Conservation (phyloP, 1,284 basidiomycete genomes). For the Thelephora terrestris region DNA sequence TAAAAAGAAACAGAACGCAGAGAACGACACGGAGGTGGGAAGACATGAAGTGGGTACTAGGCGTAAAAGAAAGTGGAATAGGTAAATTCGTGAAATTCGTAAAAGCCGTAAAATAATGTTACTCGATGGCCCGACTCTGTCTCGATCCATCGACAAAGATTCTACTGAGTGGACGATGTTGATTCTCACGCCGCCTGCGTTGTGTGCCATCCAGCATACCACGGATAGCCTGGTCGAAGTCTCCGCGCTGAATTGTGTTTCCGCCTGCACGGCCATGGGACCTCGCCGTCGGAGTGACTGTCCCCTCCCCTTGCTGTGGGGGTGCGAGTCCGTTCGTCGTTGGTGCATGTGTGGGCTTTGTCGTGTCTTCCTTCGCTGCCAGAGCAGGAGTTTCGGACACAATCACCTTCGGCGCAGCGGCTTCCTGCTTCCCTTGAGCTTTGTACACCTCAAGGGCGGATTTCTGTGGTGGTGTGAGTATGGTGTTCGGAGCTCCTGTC, state of each 20-base stretch:
- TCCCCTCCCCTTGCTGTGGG: too few species aligned
- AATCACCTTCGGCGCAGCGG: slow-evolving; percentile 15
- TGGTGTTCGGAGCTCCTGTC: not conserved
- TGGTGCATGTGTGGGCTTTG: too few species aligned
- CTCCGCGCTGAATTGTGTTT: slow-evolving; percentile 57
- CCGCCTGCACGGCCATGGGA: slow-evolving; percentile 34
- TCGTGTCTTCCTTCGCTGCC: slow-evolving; percentile 9
- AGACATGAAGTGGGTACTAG: not conserved
- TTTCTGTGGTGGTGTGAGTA: slow-evolving; percentile 40
- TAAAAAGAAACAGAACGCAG: too few species aligned
- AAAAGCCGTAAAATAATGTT: slow-evolving; percentile 6
- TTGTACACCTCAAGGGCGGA: slow-evolving; percentile 65
- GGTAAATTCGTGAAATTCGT: not conserved
- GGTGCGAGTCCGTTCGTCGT: too few species aligned
- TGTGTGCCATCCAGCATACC: slow-evolving; percentile 65
- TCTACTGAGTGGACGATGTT: slow-evolving; percentile 53
- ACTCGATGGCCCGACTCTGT: slow-evolving; percentile 29
- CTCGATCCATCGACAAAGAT: slow-evolving; percentile 69
- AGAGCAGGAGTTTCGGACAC: slow-evolving; percentile 14
- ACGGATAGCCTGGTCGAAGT: slow-evolving; percentile 73
- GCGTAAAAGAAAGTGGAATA: not conserved
- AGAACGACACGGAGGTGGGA: too few species aligned
- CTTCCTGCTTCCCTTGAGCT: slow-evolving; percentile 29
- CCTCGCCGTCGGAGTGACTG: slow-evolving; percentile 18
- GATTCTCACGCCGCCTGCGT: slow-evolving; percentile 32